Conservation (phyloP, 495 filamentous ascomycete species). For the Xylaria longipes region DNA sequence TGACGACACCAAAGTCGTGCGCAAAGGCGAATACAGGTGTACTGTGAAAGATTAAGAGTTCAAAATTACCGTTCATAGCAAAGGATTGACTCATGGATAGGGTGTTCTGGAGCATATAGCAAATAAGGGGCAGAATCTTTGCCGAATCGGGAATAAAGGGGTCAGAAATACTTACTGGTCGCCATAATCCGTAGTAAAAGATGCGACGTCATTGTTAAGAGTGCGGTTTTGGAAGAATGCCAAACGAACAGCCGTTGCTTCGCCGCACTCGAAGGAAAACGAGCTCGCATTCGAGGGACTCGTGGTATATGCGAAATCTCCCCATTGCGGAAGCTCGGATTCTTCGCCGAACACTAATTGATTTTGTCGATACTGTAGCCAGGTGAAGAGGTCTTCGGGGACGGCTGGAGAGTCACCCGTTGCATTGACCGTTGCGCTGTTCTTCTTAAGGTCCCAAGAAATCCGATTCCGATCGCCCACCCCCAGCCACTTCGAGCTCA, state of each 20-base stretch:
- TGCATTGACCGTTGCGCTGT: slow-evolving; percentile 33
- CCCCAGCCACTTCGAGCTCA: slow-evolving; percentile 83
- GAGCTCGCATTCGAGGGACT: slow-evolving; percentile 53
- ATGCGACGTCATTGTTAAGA: slow-evolving; percentile 57
- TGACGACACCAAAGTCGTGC: slow-evolving; percentile 35
- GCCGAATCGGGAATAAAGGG: too few species aligned
- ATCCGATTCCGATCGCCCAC: slow-evolving; percentile 65
- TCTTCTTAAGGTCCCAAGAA: slow-evolving; percentile 62
- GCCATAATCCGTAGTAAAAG: slow-evolving; percentile 64
- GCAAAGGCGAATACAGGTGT: slow-evolving; percentile 49
- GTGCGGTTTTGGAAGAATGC: slow-evolving; percentile 68
- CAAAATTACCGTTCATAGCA: too few species aligned
- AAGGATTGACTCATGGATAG: too few species aligned
- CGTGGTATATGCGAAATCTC: slow-evolving; percentile 71
- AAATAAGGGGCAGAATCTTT: too few species aligned
- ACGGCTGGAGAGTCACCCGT: slow-evolving; percentile 33
- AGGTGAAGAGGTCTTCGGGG: slow-evolving; percentile 35
- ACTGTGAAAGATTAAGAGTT: too few species aligned
- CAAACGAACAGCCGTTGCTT: slow-evolving; percentile 65
- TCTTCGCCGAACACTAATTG: slow-evolving; percentile 71
- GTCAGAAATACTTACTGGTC: slow-evolving; percentile 51
- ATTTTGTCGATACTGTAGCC: slow-evolving; percentile 61
- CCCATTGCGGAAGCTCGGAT: slow-evolving; percentile 78
- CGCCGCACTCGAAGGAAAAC: slow-evolving; percentile 67
- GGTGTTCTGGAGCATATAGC: too few species aligned